These are phyloP conservation scores for Venturia effusa DNA, from an alignment of 2,329 filamentous ascomycete species.

Conservation along the genomic window DNA sequence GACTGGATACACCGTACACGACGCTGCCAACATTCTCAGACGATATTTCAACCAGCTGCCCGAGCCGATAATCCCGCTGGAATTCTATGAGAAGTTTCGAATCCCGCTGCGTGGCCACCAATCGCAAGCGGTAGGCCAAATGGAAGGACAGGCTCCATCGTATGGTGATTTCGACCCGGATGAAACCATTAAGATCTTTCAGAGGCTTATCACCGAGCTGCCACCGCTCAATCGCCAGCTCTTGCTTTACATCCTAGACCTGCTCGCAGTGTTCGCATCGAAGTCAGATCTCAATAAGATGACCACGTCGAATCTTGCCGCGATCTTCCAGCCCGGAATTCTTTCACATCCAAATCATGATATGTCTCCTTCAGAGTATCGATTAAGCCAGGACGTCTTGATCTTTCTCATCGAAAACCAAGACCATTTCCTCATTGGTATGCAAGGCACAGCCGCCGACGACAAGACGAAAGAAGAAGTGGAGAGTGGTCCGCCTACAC, in stretches of 20 bases:
- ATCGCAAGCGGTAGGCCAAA: constrained; percentile 58
- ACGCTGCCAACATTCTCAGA: constrained; percentile 91
- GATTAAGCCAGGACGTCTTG: constrained; percentile 88
- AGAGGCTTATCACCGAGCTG: constrained; percentile 82
- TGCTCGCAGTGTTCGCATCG: constrained; percentile 91
- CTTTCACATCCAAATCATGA: constrained; percentile 88
- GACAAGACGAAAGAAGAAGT: constrained; percentile 59
- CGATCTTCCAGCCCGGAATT: constrained; percentile 95
- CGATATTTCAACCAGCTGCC: constrained; percentile 94
- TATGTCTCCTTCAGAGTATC: constrained; percentile 91
- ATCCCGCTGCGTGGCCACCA: constrained; percentile 65
- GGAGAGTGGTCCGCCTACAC: constrained; percentile 55
- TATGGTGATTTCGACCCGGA: constrained; percentile 64
- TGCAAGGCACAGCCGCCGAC: constrained; percentile 98
- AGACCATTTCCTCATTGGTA: constrained; percentile 94
- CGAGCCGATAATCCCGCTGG: constrained; percentile 89
- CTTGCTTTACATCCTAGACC: constrained; percentile 87
- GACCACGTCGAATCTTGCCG: constrained; percentile 86
- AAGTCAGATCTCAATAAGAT: constrained; percentile 96
- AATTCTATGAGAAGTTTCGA: constrained; percentile 85
- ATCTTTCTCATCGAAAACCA: constrained; percentile 98
- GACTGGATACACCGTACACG: constrained; percentile 96
- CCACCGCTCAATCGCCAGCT: constrained; percentile 89
- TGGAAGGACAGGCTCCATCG: constrained; percentile 53
- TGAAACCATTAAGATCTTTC: constrained; percentile 71